Percentiles rank a stretch among this genome's conserved stretches.
phyloP scores from a whole-genome alignment of 2,329 filamentous ascomycete genomes.

The Magnaporthiopsis incrustans region DNA sequence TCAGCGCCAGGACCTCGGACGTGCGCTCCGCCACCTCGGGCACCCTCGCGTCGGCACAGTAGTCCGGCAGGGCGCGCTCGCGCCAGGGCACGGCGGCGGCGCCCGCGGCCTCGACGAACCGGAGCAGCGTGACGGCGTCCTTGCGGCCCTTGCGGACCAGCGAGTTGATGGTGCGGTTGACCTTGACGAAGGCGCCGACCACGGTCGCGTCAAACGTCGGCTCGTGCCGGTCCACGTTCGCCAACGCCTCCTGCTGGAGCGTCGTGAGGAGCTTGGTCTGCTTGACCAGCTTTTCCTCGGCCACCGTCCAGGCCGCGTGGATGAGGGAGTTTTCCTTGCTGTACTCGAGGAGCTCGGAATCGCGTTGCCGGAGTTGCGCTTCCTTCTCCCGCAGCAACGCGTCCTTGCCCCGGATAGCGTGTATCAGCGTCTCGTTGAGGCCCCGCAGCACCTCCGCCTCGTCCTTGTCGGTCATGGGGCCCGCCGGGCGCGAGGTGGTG shows the following conservation, averaged over 20 bases:
- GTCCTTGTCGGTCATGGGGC: too few species aligned
- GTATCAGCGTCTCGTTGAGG: not conserved
- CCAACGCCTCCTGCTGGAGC: not conserved
- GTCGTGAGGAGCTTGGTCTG: not conserved
- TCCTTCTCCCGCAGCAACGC: too few species aligned
- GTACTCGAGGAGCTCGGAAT: not conserved
- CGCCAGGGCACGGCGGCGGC: not conserved
- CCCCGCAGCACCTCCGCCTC: not conserved
- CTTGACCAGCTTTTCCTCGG: not conserved
- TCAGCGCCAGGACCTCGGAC: not conserved
- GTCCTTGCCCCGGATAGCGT: too few species aligned
- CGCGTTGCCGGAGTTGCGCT: not conserved
- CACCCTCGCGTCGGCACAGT: not conserved
- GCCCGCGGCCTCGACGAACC: not conserved
- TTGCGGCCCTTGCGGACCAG: not conserved
- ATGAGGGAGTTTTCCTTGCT: not conserved
- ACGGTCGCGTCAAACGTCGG: not conserved
- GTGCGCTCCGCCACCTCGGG: not conserved
- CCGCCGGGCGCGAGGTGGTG: not conserved
- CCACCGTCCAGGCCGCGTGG: not conserved
- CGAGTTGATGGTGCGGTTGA: slow-evolving; percentile 1
- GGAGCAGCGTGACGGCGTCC: not conserved
- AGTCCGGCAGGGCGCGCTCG: not conserved
- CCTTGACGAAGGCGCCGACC: not conserved
- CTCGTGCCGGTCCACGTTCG: not conserved